Base-by-base conservation (phyloP, 2,329 filamentous ascomycete species). In the Westerdykella sp. region DNA sequence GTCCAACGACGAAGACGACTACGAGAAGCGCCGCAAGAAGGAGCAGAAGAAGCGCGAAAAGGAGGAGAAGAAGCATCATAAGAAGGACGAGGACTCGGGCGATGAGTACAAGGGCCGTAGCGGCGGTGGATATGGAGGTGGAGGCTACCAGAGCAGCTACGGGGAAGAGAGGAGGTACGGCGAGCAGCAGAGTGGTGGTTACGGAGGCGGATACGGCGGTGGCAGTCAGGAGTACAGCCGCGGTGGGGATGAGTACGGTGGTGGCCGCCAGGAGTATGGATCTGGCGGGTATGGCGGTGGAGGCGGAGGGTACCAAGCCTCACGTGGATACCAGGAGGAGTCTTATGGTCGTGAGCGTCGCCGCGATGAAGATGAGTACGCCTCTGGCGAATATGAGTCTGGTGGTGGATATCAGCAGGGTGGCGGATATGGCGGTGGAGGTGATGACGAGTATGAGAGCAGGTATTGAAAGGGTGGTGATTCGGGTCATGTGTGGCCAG, bases 1-100 rank as follows among this genome's bases (percentile, higher is more conserved):
- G 3, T 53, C 49, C 7, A 49, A 47, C 18, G 50, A 53, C 34
- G 55, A 63, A 40, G 58, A 62, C 40, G 55, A 58, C 38, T 58
- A 65, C 37, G 57, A 62, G 49, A 67, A 51, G 55, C 61, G 47
- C 21, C 46, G 47, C 23, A 57, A 56, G 40, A 59, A 64, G 39
- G 59, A 62, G 53, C 63, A 59, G 14, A 63, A 66, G 48, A 62
- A 66, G 25, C 63, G 63, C 49, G 68, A 67, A 50, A 70, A 69
- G 53, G 65, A 68, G 50, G 63, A 67, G 56, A 65, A 59, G 56
- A 68, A 70, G 57, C 59, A 60, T 31, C 51, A 60, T 45, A 68
- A 69, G 56, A 63, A 69, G 44, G 60, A 62, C 43, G 62, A 60
- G 34, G 58, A 58, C 44, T 61, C 56, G 47, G 56, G 45, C 34